Percentiles rank a stretch among this genome's conserved stretches.
Conservation (phyloP, 352 stramenopile species). For the Thraustochytrium sp. region DNA sequence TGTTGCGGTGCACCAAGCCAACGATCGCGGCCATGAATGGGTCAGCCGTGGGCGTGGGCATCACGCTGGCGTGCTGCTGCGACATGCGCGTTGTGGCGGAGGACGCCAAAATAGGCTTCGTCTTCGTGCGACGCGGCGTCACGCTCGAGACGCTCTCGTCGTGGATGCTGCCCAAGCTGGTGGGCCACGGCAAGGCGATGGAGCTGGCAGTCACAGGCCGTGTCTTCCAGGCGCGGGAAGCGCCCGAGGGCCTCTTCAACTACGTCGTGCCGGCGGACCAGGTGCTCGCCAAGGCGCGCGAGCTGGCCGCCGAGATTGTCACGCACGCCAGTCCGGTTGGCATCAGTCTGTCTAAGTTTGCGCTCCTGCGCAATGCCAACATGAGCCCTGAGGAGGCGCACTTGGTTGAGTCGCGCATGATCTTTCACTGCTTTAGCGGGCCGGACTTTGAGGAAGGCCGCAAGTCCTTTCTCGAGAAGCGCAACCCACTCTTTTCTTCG, state of each 20-base stretch:
- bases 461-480: slow-evolving; percentile 39
- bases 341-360: not conserved
- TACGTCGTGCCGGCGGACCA: slow-evolving; percentile 36
- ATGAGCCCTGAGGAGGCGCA: slow-evolving; percentile 40
- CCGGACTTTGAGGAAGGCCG: slow-evolving; percentile 26
- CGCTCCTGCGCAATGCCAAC: slow-evolving; percentile 15
- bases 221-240: slow-evolving; percentile 34
- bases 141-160: slow-evolving; percentile 25
- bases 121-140: slow-evolving; percentile 35
- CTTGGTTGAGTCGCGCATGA: slow-evolving; percentile 28
- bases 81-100: slow-evolving; percentile 33
- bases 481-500: slow-evolving; percentile 3
- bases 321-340: slow-evolving; percentile 21
- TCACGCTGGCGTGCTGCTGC: slow-evolving; percentile 30
- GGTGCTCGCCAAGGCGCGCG: slow-evolving; percentile 33
- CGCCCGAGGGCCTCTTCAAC: slow-evolving; percentile 38
- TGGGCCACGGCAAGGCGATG: slow-evolving; percentile 35
- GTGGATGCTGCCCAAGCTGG: not conserved
- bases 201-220: slow-evolving; percentile 40
- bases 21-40: slow-evolving; percentile 43
- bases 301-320: slow-evolving; percentile 34
- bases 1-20: slow-evolving; percentile 32
- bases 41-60: slow-evolving; percentile 39
- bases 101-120: slow-evolving; percentile 33
- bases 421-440: not conserved